Conservation (phyloP, 805 yeast species). For the Tetrapisispora fleetii region DNA sequence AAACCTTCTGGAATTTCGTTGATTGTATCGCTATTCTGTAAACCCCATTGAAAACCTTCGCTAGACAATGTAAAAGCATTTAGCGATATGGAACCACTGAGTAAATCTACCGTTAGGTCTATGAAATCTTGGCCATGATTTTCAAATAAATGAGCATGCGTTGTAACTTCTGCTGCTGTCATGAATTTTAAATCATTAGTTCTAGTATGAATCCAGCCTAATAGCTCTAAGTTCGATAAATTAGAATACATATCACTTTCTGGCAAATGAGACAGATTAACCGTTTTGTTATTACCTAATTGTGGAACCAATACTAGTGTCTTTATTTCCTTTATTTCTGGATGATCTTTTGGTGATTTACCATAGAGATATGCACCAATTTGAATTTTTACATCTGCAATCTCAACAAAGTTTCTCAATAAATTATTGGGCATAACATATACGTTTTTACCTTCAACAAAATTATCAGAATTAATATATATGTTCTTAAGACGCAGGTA, state of each 20-base stretch:
- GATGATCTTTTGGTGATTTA: constrained; percentile 59
- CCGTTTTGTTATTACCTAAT: constrained; percentile 57
- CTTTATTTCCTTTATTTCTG: constrained; percentile 65
- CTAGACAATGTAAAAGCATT: constrained; percentile 51
- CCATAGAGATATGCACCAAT: constrained; percentile 80
- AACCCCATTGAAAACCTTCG: constrained; percentile 76
- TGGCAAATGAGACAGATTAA: constrained; percentile 45
- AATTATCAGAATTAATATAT: constrained; percentile 61
- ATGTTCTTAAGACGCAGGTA: constrained; percentile 67
- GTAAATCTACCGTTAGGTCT: constrained; percentile 57
- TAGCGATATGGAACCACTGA: constrained; percentile 78
- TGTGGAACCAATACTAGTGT: constrained; percentile 81
- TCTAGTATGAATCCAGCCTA: constrained; percentile 95
- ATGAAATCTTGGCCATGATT: constrained; percentile 34
- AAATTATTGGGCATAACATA: constrained; percentile 78
- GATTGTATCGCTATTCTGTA: constrained; percentile 43
- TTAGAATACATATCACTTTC: constrained; percentile 23
- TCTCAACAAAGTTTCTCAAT: constrained; percentile 63
- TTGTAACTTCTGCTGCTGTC: constrained; percentile 61
- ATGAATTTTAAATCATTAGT: constrained; percentile 53
- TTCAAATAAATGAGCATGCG: constrained; percentile 36
- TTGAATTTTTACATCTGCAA: constrained; percentile 73
- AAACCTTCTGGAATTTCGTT: constrained; percentile 59
- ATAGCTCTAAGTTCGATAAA: constrained; percentile 53
- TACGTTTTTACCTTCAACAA: constrained; percentile 47